Evolutionary conservation across 257 asterid species (phyloP).

Genomic region (Solanum pennellii): DNA sequence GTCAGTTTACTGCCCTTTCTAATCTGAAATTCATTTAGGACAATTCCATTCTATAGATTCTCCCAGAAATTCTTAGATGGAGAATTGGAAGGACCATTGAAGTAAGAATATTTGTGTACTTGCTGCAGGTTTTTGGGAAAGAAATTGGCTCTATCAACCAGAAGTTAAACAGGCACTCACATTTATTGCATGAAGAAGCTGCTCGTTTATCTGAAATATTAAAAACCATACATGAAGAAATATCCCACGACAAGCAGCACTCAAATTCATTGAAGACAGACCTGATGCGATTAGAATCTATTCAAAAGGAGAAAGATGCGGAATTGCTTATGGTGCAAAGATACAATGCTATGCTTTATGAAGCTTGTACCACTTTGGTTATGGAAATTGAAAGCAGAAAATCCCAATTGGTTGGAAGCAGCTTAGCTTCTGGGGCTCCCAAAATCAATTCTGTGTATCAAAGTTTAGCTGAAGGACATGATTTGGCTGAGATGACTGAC

Average conservation of each 20-base stretch:
- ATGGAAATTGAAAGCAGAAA: conserved; percentile 55
- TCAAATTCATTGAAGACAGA: conserved; percentile 44
- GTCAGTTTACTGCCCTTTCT: background rate
- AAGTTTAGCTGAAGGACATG: conserved; percentile 18
- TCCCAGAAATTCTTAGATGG: background rate
- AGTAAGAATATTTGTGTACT: conserved; percentile 1
- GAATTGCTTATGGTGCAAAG: conserved; percentile 40
- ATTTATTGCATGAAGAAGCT: conserved; percentile 46
- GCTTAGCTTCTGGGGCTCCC: conserved; percentile 21
- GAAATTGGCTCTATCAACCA: conserved; percentile 52
- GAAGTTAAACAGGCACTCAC: conserved; percentile 43
- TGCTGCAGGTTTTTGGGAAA: conserved; percentile 40
- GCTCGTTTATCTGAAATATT: conserved; percentile 39
- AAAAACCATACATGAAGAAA: conserved; percentile 31
- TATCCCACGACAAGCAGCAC: conserved; percentile 39
- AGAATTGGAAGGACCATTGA: background rate
- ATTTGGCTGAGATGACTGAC: conserved; percentile 13
- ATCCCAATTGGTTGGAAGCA: conserved; percentile 28
- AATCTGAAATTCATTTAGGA: background rate
- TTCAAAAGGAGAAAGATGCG: conserved; percentile 53
- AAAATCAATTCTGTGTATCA: conserved; percentile 21
- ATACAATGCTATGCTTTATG: conserved; percentile 41
- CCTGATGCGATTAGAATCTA: conserved; percentile 30
- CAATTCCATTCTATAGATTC: background rate
- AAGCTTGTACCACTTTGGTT: conserved; percentile 49